Base-by-base conservation (phyloP, 805 yeast species). In the Starmerella cellae region DNA sequence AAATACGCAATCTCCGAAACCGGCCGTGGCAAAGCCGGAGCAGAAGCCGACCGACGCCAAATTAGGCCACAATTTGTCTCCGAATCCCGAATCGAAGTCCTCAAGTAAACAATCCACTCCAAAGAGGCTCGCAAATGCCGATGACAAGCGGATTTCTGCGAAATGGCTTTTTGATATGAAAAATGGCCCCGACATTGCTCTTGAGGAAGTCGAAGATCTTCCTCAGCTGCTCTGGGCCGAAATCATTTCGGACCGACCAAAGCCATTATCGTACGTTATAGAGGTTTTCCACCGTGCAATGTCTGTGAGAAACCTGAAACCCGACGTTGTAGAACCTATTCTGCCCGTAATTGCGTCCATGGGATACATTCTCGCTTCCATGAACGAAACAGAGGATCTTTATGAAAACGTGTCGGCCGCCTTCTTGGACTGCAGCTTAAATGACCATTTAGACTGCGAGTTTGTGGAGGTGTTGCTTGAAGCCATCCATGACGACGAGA, bases 341-440 rank as follows among this genome's bases (percentile, higher is more conserved):
- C 47, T 42, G 38, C 31, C 34, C 14, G 11, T 32, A 17, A 26
- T 51, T 4, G 44, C 37, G n/a, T 35, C 43, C 16, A 38, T 45
- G 37, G 54, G 48, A 9, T 46, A 44, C 24, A 22, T 51, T 2
- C 39, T 48, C 22, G 54, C 50, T n/a, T 44, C 55, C 3, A 46
- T 53, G 8, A 50, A 43, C 41, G 39, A 37, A 14, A 41, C 43
- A 14, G 56, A 53, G 26, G 48, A 37, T 2, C 23, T 48, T n/a
- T 37, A 39, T 33, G 38, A 27, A n/a, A 38, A 26, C 17, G 26
- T 37, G 20, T 27, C 35, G 31, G 5, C 33, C 20, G 27, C 42
- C 14, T 26, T 40, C 36, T 35, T 50, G 4, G 28, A 41, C 5
- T 34, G 26, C 19, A 39, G 33, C 19, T 3, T 20, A 21, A 19